Evolutionary conservation across 192 early-diverging fungal genomes (phyloP), one percentile per base, ranked within the genome.

Genomic region (Anaeromyces robustus): DNA sequence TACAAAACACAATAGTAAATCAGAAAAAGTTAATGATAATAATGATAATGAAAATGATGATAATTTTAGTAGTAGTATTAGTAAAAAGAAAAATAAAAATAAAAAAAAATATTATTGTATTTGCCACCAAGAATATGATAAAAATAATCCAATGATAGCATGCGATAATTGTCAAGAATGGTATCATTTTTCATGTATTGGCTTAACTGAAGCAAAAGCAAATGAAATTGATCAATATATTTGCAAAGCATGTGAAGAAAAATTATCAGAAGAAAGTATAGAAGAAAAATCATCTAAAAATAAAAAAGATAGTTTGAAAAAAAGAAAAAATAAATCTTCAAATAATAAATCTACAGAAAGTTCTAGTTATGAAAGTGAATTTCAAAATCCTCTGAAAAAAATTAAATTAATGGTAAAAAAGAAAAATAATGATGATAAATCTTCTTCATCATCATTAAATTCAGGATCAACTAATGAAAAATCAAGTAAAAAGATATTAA

Each of bases 131-230:
- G 84, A 85, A 2, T 89, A 88, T 81, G 91, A 90, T 80, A 84
- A 82, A 5, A 85, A 83, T 30, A 83, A 87, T 26, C 89, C 90
- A 77, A 94, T 94, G 94, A 93, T 94, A 84, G 89, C 87, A 2
- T 94, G 94, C 84, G 94, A 94, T 80, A 83, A 81, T 19, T 94
- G 94, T 79, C 88, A 91, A 80, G 89, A 89, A 78, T 94, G 94
- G 94, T 94, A 86, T 81, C 94, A 94, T 86, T 92, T 92, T 30
- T 86, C 86, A 26, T 94, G 94, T 79, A 89, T 94, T 11, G 88
- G 89, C 16, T 85, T 94, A 32, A 86, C 85, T 16, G 86, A 88
- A 32, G 85, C 84, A 2, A 86, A 91, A 30, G 89, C 87, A 29
- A 86, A 87, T 11, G 81, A 85, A 68, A 87, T 94, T 22, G 92